Evolutionary conservation across 495 filamentous ascomycete species (phyloP), one percentile per base, ranked within the genome.

Genomic region (Tuber brumale): DNA sequence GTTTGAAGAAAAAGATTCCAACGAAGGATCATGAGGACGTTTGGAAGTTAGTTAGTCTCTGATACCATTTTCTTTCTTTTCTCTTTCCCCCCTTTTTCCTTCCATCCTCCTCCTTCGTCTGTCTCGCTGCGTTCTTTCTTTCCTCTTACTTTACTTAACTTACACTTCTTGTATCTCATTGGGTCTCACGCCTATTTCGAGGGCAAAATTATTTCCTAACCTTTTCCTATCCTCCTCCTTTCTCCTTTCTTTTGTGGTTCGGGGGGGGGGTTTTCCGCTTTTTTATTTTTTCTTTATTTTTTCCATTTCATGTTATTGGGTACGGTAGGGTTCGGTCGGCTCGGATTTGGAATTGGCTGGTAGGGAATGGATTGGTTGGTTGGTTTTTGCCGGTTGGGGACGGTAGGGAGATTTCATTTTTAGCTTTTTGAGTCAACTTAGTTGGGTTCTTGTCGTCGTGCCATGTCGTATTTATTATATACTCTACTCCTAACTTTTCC

Each of bases 141-240:
- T 48, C 39, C 46, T 74, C 70, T 75, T 46, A 48, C 74, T 78
- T 43, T 39, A 39, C 76, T 66, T 57, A 66, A 72, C 73, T 72
- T 75, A 76, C 79, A 70, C 74, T 83, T 80, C 75, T 72, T 76
- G 80, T 81, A 77, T 71, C 72, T 79, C 78, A 79, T 79, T 75
- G 70, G 57, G 61, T 69, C 70, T 73, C 72, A 78, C 70, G 42
- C 57, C 1, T 31, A 12, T 66, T 31, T 23, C 48, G n/a, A 21
- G 23, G 21, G 21, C 48, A 57, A 57, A 57, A 66, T 66, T 66
- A 66, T 66, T 66, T 31, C 23, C n/a, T 57, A n/a, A n/a, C 12
- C 48, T 23, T 57, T 57, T 57, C 8, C 3, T 31, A 18, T 66
- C 10, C 10, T 66, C n/a, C 12, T 8, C 12, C 27, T 66, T 66